Evolutionary conservation across 805 yeast species (phyloP).

Genomic region (Yamadazyma philogaea): DNA sequence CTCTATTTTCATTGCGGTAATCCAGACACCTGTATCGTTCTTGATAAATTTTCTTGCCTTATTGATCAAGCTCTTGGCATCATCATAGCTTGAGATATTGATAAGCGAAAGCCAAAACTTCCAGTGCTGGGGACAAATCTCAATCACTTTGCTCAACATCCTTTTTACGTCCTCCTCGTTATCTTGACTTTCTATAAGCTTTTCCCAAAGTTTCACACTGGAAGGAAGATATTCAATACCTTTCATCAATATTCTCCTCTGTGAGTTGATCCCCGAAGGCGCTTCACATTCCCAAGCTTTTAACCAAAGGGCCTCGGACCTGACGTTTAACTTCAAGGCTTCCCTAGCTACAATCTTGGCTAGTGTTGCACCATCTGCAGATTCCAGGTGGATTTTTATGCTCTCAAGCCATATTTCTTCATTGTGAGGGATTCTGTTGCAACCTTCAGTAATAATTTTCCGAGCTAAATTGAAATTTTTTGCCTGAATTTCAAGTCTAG

Average conservation of each 20-base stretch:
- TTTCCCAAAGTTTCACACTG: constrained; percentile 64
- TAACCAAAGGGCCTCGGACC: constrained; percentile 67
- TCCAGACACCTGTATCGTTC: constrained; percentile 57
- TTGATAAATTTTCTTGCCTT: constrained; percentile 56
- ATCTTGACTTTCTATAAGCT: constrained; percentile 58
- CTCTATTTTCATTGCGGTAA: constrained; percentile 66
- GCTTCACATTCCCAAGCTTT: constrained; percentile 65
- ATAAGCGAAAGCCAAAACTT: constrained; percentile 64
- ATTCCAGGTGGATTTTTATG: constrained; percentile 55
- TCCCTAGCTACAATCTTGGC: constrained; percentile 62
- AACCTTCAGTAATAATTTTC: constrained; percentile 67
- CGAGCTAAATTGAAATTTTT: constrained; percentile 56
- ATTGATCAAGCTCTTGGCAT: constrained; percentile 55
- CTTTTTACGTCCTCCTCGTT: constrained; percentile 47
- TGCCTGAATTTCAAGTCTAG: constrained; percentile 70
- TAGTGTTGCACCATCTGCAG: constrained; percentile 35
- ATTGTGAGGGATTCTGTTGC: constrained; percentile 58
- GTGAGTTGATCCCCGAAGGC: constrained; percentile 44
- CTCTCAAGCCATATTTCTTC: constrained; percentile 84
- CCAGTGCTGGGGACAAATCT: constrained; percentile 61
- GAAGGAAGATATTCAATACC: constrained; percentile 67
- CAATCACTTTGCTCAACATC: constrained; percentile 63
- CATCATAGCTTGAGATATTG: constrained; percentile 40
- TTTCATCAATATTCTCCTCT: constrained; percentile 59
- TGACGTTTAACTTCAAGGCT: constrained; percentile 56